Base-by-base conservation (phyloP, 2,329 filamentous ascomycete species). In the Paecilomyces sp. region DNA sequence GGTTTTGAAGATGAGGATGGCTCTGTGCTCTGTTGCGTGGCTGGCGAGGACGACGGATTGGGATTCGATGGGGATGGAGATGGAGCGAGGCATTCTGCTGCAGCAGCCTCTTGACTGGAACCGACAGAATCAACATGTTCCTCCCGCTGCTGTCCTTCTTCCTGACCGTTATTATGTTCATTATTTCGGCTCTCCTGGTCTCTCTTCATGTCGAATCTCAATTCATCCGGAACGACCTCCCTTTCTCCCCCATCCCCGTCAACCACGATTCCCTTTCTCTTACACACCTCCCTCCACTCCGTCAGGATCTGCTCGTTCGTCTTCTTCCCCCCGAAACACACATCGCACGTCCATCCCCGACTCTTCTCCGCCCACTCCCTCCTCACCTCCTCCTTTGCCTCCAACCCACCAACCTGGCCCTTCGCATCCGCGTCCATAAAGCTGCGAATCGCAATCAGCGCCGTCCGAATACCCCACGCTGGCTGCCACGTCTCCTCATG, bases 401-500 rank as follows among this genome's bases (percentile, higher is more conserved):
- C 92, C 67, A 97, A 80, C 0, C 94, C 94, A 12, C 94, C 94
- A 1, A 99, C 80, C 78, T 97, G 94, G 0, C 94, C 94, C 66
- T 85, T 86, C 8, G 90, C 87, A 66, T 93, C 90, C 2, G 89
- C 92, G 73, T 95, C 92, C 92, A 99, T 97, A 75, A 97, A 97
- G 66, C 85, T 89, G 58, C 94, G 80, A 55, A 97, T 85, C 5
- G 86, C 86, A 3, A 86, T 80, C 59, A 99, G 78, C 15, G 94
- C 93, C 3, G 94, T 97, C 61, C 94, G 84, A 9, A 99, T 88
- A 0, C 94, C 94, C 94, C 94, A 99, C 0, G 94, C 94, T 0
- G 94, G 94, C 82, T 97, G 93, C 94, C 94, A 99, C 15, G 91
- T 96, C 79, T 97, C 94, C 74, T 97, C 94, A 77, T 99, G 94